A percentile compares a stretch with the other conserved stretches of the same genome.
phyloP scores from a whole-genome alignment of 768 basidiomycete genomes.

The Cystobasidium tubakii region DNA sequence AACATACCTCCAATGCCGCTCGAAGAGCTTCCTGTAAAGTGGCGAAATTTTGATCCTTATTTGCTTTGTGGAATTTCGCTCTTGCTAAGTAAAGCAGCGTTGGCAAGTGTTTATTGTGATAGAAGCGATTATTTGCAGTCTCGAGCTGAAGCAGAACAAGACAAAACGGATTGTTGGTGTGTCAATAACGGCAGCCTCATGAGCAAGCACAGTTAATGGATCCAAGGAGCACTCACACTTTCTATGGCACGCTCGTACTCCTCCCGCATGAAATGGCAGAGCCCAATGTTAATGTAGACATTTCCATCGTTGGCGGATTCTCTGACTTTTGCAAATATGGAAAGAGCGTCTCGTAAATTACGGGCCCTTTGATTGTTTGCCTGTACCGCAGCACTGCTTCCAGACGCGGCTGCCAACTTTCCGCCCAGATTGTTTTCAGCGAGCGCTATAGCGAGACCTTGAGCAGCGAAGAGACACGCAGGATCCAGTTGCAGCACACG shows the following conservation, averaged over 20 bases:
- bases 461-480: conserved; percentile 82
- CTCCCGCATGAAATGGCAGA: conserved; percentile 84
- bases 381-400: conserved; percentile 5
- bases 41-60: conserved; percentile 72
- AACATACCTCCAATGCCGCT: conserved; percentile 73
- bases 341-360: conserved; percentile 79
- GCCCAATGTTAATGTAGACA: conserved; percentile 92
- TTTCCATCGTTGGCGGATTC: conserved; percentile 69
- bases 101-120: conserved; percentile 65
- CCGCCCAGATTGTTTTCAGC: conserved; percentile 76
- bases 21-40: conserved; percentile 78
- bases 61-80: conserved; percentile 90
- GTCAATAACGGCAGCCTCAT: too few relatives aligned
- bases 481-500: conserved; percentile 81
- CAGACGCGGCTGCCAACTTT: neutral
- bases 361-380: conserved; percentile 58
- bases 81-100: conserved; percentile 79
- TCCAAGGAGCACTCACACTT: conserved; percentile 58
- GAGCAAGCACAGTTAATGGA: neutral
- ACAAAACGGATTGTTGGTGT: too few relatives aligned
- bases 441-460: conserved; percentile 86
- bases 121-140: conserved; percentile 75
- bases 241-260: conserved; percentile 96
- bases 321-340: conserved; percentile 81
- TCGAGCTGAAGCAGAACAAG: conserved; percentile 66